Evolutionary conservation across 257 asterid species (phyloP).

Genomic region (Nicotiana tabacum): DNA sequence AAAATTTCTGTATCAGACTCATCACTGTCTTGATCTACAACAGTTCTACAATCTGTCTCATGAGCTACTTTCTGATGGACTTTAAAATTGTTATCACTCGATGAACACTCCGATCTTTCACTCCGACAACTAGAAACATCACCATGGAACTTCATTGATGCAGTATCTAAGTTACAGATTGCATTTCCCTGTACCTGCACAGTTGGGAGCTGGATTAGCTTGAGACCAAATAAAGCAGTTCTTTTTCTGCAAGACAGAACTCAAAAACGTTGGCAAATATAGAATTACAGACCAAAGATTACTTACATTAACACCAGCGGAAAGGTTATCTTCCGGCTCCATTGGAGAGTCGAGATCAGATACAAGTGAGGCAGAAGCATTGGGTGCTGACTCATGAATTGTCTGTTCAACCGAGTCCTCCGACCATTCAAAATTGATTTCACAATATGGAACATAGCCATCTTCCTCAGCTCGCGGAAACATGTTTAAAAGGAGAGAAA

Average conservation of each 20-base stretch:
- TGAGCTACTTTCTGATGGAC: conserved; percentile 22
- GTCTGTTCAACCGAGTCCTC: conserved; percentile 12
- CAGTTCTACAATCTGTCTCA: conserved; percentile 23
- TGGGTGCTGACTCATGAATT: not conserved
- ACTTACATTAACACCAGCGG: conserved; percentile 26
- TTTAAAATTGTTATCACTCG: conserved; percentile 13
- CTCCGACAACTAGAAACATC: conserved; percentile 19
- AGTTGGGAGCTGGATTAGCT: conserved; percentile 7
- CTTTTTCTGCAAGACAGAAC: not conserved
- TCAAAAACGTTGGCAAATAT: not conserved
- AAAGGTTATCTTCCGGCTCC: conserved; percentile 24
- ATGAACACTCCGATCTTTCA: conserved; percentile 34
- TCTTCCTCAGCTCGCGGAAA: conserved; percentile 44
- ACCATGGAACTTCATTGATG: conserved; percentile 17
- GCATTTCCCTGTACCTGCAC: conserved; percentile 28
- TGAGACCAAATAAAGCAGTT: not conserved
- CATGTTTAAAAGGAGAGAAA: conserved; percentile 35
- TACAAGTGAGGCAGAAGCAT: conserved; percentile 24
- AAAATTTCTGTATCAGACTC: conserved; percentile 85
- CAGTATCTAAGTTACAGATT: conserved; percentile 20
- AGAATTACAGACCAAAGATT: not conserved
- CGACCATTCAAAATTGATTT: conserved; percentile 26
- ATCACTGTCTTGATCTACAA: conserved; percentile 47
- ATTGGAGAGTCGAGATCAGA: conserved; percentile 12
- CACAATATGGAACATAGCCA: conserved; percentile 59